Percentiles rank a stretch among this genome's conserved stretches.
phyloP scores from a whole-genome alignment of 116 monocot genomes.

The Posidonia oceanica region DNA sequence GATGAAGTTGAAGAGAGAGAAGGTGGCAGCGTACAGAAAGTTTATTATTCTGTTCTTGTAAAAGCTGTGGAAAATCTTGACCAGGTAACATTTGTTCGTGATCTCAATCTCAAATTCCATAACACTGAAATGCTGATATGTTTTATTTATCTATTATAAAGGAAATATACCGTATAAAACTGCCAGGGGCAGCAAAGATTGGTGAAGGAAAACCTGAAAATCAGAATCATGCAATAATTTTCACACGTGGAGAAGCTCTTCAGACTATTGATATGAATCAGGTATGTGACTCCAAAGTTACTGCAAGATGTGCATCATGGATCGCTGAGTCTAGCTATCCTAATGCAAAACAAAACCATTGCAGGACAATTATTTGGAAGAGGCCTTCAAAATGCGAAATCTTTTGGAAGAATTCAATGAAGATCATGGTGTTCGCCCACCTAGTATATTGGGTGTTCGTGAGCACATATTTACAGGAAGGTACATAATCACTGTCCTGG shows the following conservation, averaged over 20 bases:
- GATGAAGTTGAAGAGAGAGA: conserved; percentile 98
- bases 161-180: conserved; percentile 98
- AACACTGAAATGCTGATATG: background rate
- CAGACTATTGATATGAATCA: conserved; percentile 99
- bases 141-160: conserved; percentile 13
- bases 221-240: conserved; percentile 97
- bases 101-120: background rate
- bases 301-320: too few species aligned
- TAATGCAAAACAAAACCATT: background rate
- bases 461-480: conserved; percentile 99
- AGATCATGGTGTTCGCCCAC: conserved; percentile 89
- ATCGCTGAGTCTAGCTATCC: too few species aligned
- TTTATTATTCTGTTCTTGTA: conserved; percentile 87
- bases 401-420: conserved; percentile 98
- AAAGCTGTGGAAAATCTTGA: conserved; percentile 91
- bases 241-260: conserved; percentile 97
- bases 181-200: conserved; percentile 80
- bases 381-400: conserved; percentile 97
- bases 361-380: conserved; percentile 98
- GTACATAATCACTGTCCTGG: conserved; percentile 15
- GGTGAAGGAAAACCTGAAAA: conserved; percentile 99
- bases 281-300: conserved; percentile 16
- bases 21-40: conserved; percentile 71
- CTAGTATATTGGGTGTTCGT: conserved; percentile 94
- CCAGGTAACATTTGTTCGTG: conserved; percentile 40